These are phyloP conservation scores for Brassica carinata DNA, from an alignment of 345 rosid species.

Conservation along the genomic window DNA sequence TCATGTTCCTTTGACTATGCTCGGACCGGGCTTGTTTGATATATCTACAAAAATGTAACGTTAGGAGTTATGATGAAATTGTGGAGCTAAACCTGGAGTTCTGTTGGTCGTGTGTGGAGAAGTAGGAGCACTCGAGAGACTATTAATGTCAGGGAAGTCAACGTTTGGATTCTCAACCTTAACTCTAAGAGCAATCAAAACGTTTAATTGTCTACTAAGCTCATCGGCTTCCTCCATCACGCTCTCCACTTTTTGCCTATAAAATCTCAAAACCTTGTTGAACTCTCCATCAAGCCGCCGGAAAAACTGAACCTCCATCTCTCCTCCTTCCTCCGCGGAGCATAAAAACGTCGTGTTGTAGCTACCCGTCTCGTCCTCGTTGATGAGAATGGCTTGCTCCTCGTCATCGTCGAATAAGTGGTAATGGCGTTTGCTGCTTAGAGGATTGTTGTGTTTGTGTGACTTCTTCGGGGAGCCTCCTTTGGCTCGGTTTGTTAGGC, in stretches of 20 bases:
- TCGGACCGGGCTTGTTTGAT: not conserved
- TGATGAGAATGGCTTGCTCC: slow-evolving; percentile 60
- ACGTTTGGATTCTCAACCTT: slow-evolving; percentile 57
- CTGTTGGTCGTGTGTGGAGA: slow-evolving; percentile 35
- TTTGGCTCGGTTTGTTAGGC: slow-evolving; percentile 46
- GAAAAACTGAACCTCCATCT: slow-evolving; percentile 59
- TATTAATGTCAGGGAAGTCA: slow-evolving; percentile 28
- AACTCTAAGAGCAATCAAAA: slow-evolving; percentile 70
- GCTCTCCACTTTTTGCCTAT: slow-evolving; percentile 52
- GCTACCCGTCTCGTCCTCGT: slow-evolving; percentile 23
- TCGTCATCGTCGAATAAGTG: slow-evolving; percentile 44
- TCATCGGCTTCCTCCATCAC: slow-evolving; percentile 66
- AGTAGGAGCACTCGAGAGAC: slow-evolving; percentile 21
- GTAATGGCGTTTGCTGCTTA: slow-evolving; percentile 29
- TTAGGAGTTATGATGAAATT: not conserved
- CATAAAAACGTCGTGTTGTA: slow-evolving; percentile 55
- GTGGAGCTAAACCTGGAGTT: slow-evolving; percentile 30
- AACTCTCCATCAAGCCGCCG: slow-evolving; percentile 67
- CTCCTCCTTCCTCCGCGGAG: slow-evolving; percentile 62
- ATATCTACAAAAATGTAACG: not conserved
- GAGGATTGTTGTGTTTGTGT: slow-evolving; percentile 28
- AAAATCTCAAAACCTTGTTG: slow-evolving; percentile 62
- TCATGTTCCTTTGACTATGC: not conserved
- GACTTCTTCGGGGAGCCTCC: slow-evolving; percentile 37
- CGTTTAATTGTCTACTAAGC: slow-evolving; percentile 75